Evolutionary conservation across 768 basidiomycete species (phyloP).

Genomic region (Tephrocybe rancida): DNA sequence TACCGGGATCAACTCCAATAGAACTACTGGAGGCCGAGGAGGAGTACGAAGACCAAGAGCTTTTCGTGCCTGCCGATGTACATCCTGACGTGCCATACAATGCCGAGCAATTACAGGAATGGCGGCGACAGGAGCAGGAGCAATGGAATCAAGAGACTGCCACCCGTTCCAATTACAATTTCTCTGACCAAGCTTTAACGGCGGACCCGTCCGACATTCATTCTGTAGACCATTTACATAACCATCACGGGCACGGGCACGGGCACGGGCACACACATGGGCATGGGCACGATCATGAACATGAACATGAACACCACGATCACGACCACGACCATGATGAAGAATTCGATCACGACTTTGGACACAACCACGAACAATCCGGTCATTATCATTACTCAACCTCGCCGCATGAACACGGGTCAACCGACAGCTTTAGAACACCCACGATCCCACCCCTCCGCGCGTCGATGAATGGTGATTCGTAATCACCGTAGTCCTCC

Average conservation of each 20-base stretch:
- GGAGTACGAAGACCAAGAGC: slow-evolving; percentile 62
- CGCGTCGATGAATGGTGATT: slow-evolving; percentile 51
- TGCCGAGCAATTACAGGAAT: slow-evolving; percentile 28
- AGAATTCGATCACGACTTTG: slow-evolving; percentile 13
- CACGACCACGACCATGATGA: slow-evolving; percentile 8
- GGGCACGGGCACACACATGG: slow-evolving; percentile 9
- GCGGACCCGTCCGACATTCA: background rate
- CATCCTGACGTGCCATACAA: slow-evolving; percentile 28
- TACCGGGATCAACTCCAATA: slow-evolving; percentile 57
- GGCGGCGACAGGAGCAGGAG: slow-evolving; percentile 33
- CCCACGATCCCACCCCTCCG: slow-evolving; percentile 34
- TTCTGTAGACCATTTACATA: slow-evolving; percentile 1
- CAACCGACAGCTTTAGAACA: slow-evolving; percentile 29
- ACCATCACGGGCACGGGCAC: slow-evolving; percentile 2
- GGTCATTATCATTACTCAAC: background rate
- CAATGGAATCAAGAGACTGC: slow-evolving; percentile 29
- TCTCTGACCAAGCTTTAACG: background rate
- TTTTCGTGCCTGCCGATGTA: slow-evolving; percentile 75
- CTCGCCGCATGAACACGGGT: background rate
- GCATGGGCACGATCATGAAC: slow-evolving; percentile 15
- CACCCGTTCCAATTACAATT: slow-evolving; percentile 16
- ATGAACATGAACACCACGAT: slow-evolving; percentile 16
- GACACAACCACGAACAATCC: slow-evolving; percentile 9
- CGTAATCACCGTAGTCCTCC: slow-evolving; percentile 32
- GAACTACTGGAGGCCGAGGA: slow-evolving; percentile 51